Evolutionary conservation across 805 yeast species (phyloP).

Genomic region (Barnettozyma siamensis): DNA sequence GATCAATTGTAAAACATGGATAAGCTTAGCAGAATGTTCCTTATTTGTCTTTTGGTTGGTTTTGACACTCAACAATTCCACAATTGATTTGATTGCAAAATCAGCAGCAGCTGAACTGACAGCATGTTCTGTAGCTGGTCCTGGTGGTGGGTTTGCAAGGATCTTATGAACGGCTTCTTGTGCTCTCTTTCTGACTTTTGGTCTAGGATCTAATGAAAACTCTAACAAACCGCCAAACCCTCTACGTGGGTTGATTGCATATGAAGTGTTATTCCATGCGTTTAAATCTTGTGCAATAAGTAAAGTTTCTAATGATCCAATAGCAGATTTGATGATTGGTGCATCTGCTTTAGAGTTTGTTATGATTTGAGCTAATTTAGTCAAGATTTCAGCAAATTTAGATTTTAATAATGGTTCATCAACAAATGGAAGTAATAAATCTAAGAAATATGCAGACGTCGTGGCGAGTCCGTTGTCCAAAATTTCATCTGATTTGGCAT

Average conservation of each 20-base stretch:
- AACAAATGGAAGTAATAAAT: conserved; percentile 68
- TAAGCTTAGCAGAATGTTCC: conserved; percentile 51
- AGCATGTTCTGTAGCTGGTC: conserved; percentile 73
- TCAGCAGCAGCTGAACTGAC: conserved; percentile 70
- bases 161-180: conserved; percentile 75
- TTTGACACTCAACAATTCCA: conserved; percentile 34
- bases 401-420: conserved; percentile 64
- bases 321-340: conserved; percentile 72
- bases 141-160: conserved; percentile 60
- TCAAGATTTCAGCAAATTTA: conserved; percentile 71
- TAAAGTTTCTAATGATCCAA: conserved; percentile 79
- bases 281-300: conserved; percentile 73
- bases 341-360: conserved; percentile 68
- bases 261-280: conserved; percentile 61
- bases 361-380: conserved; percentile 76
- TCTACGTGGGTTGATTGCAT: conserved; percentile 61
- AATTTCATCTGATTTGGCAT: conserved; percentile 41
- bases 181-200: conserved; percentile 93
- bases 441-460: conserved; percentile 74
- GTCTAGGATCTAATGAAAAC: conserved; percentile 80
- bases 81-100: conserved; percentile 52
- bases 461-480: conserved; percentile 62
- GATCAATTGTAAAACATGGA: conserved; percentile 76
- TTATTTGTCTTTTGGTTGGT: conserved; percentile 34
- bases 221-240: conserved; percentile 75